Conservation (phyloP, 306 rosid species). For the Cucumis cinereus region DNA sequence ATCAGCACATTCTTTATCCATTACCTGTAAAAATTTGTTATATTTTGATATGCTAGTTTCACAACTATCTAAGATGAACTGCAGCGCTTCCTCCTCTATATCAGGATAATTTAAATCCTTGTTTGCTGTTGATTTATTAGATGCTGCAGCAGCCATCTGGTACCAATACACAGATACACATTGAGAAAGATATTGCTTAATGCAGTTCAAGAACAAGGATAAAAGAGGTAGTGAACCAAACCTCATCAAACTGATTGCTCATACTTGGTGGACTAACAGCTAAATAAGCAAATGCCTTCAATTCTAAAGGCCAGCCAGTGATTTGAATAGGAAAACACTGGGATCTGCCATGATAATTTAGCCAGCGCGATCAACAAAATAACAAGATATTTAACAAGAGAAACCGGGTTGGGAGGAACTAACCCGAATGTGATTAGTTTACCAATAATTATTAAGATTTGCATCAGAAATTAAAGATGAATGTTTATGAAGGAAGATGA, state of each 20-base stretch:
- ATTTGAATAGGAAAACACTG: constrained; percentile 77
- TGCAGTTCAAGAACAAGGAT: not conserved
- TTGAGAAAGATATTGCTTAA: constrained; percentile 11
- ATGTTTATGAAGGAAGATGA: not conserved
- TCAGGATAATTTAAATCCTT: constrained; percentile 67
- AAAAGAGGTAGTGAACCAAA: constrained; percentile 14
- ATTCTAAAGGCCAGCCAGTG: constrained; percentile 89
- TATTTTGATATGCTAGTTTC: constrained; percentile 87
- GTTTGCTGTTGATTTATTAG: constrained; percentile 41
- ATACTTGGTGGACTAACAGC: constrained; percentile 79
- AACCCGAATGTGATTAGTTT: not conserved
- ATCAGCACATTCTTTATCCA: not conserved
- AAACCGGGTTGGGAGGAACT: not conserved
- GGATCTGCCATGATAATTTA: constrained; percentile 34
- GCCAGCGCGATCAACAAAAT: not conserved
- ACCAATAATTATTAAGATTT: not conserved
- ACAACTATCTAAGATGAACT: constrained; percentile 67
- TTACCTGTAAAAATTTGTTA: constrained; percentile 75
- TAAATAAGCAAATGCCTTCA: constrained; percentile 89
- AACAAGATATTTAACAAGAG: not conserved
- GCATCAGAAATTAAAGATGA: not conserved
- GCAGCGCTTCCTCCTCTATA: constrained; percentile 82
- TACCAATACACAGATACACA: constrained; percentile 5
- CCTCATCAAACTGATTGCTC: constrained; percentile 75
- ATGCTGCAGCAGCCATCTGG: constrained; percentile 89